phyloP scores from a whole-genome alignment of 768 basidiomycete species.

The Piloderma croceum region DNA sequence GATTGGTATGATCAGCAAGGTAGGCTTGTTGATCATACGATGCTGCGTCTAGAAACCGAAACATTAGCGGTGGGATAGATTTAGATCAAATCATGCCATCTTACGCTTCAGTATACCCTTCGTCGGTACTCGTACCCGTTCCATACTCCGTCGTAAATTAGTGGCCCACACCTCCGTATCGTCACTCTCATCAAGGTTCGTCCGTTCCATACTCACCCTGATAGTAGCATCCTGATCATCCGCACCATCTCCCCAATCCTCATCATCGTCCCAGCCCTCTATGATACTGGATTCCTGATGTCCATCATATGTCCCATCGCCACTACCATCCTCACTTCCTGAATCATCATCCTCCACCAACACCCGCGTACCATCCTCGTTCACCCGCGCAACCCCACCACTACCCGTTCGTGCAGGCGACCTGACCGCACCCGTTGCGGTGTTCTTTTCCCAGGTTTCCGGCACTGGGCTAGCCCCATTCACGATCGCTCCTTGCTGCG shows the following conservation, averaged over 20 bases:
- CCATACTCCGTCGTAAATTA: slow-evolving; percentile 64
- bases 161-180: slow-evolving; percentile 77
- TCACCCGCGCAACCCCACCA: slow-evolving; percentile 37
- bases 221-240: slow-evolving; percentile 70
- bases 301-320: slow-evolving; percentile 42
- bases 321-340: slow-evolving; percentile 51
- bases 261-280: slow-evolving; percentile 75
- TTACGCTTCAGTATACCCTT: slow-evolving; percentile 88
- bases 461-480: slow-evolving; percentile 41
- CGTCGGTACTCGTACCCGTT: slow-evolving; percentile 58
- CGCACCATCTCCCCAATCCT: slow-evolving; percentile 65
- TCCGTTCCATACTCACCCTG: slow-evolving; percentile 48
- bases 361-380: slow-evolving; percentile 62
- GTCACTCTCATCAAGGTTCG: slow-evolving; percentile 42
- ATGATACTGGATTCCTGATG: slow-evolving; percentile 23
- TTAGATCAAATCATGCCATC: slow-evolving; percentile 28
- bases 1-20: slow-evolving; percentile 36
- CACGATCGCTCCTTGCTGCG: slow-evolving; percentile 19
- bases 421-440: slow-evolving; percentile 48
- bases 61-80: slow-evolving; percentile 11
- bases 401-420: slow-evolving; percentile 35
- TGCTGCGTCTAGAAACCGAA: slow-evolving; percentile 48
- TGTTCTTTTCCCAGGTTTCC: slow-evolving; percentile 80
- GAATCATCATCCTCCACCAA: slow-evolving; percentile 71
- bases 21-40: slow-evolving; percentile 62